Base-by-base conservation (phyloP, 768 basidiomycete species). In the Auriscalpium microsporum region DNA sequence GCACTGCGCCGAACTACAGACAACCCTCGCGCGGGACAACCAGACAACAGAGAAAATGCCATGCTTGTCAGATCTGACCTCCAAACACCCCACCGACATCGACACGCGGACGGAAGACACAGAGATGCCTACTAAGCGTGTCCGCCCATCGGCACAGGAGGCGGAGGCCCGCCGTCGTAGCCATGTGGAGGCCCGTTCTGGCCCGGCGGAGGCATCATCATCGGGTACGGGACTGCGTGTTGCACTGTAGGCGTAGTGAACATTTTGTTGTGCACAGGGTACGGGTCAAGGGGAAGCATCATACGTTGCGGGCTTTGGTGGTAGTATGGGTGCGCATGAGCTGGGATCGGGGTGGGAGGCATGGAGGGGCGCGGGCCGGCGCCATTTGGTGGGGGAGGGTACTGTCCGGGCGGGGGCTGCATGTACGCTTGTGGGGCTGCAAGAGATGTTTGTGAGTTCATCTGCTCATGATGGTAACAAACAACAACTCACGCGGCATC, bases 311-410 rank as follows among this genome's bases (percentile, higher is more conserved):
- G 90, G 67, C 89, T 91, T 65, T 90, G 90, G 65, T 90, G 87
- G 66, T 92, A 92, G 69, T 90, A 91, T 69, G 86, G 80, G 63
- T 91, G 89, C 28, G 91, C 86, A 65, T 91, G 90, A 44, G 86
- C 77, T 13, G 88, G 90, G 59, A 92, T 89, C 2, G 91, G 90
- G 9, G 90, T 91, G 9, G 90, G 88, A n/a, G 90, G 90, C 86
- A 92, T 90, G 14, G 90, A 90, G 23, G 87, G 90, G 58, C 90
- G 81, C 16, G 84, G 88, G 40, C 80, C 87, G 35, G 80, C 81
- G 47, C 86, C 86, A 62, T 87, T 90, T 21, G 90, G 87, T 49
- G 84, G 86, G 3, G 83, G 80, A 14, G 86, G 87, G 62, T 88
- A 90, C 56, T 84, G 76, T 53, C 86, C 86, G 51, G 86, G 86